phyloP scores from a whole-genome alignment of 371 early-diverging fungal genomes.

The Syncephalastrum racemosum region DNA sequence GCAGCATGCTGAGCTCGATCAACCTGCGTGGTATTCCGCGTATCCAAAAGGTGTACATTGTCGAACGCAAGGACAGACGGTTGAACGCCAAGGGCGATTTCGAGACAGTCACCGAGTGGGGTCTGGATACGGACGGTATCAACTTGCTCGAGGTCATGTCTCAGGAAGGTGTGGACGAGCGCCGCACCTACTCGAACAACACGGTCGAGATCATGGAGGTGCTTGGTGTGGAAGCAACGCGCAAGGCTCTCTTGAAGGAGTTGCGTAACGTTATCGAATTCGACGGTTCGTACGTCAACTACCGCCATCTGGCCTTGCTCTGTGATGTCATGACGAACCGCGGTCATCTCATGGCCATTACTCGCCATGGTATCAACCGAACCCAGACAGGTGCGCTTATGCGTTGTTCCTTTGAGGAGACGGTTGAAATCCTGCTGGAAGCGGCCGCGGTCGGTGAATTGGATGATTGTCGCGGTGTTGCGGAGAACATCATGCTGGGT shows the following conservation, averaged over 20 bases:
- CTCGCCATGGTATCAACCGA: constrained; percentile 99
- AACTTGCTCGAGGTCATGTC: constrained; percentile 90
- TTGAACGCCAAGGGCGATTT: constrained; percentile 66
- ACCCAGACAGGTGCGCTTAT: constrained; percentile 96
- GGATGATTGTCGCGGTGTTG: constrained; percentile 95
- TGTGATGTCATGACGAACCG: constrained; percentile 98
- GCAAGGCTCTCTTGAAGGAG: constrained; percentile 93
- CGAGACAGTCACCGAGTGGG: constrained; percentile 73
- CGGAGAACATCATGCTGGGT: constrained; percentile 99
- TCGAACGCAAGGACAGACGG: constrained; percentile 68
- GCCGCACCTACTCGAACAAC: constrained; percentile 90
- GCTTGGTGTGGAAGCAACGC: constrained; percentile 98
- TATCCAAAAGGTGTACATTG: constrained; percentile 93
- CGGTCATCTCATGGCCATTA: constrained; percentile 96
- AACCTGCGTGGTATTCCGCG: constrained; percentile 90
- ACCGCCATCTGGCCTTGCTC: constrained; percentile 96
- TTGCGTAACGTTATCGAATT: constrained; percentile 96
- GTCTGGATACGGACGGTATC: constrained; percentile 97
- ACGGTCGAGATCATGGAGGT: constrained; percentile 92
- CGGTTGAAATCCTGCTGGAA: constrained; percentile 98
- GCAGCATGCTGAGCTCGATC: constrained; percentile 83
- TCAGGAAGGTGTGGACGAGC: constrained; percentile 81
- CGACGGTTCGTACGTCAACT: constrained; percentile 99
- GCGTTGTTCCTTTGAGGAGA: constrained; percentile 99
- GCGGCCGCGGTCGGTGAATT: constrained; percentile 94